These are phyloP conservation scores for Trametes sp. DNA, from an alignment of 1,284 basidiomycete species.

Conservation along the genomic window DNA sequence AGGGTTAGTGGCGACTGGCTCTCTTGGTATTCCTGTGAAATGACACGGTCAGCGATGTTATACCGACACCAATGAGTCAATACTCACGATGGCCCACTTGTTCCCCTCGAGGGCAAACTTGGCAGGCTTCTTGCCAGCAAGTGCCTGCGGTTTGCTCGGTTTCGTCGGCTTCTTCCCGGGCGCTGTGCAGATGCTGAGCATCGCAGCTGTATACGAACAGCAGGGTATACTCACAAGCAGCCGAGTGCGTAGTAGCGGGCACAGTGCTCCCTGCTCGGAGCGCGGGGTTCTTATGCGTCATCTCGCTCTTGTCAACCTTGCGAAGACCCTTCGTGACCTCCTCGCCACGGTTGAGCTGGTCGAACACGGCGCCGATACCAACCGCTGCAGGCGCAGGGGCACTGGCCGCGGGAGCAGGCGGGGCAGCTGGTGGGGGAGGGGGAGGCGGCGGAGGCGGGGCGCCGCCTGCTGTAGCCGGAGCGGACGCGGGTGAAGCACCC, in stretches of 20 bases:
- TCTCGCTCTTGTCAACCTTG: slow-evolving; percentile 95
- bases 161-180: slow-evolving; percentile 72
- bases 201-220: not conserved
- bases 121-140: slow-evolving; percentile 91
- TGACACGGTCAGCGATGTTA: too few species aligned
- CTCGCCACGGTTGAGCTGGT: slow-evolving; percentile 90
- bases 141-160: slow-evolving; percentile 82
- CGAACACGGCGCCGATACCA: slow-evolving; percentile 90
- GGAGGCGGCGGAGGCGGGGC: slow-evolving; percentile 57
- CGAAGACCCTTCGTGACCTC: slow-evolving; percentile 90
- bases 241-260: slow-evolving; percentile 47
- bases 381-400: slow-evolving; percentile 52
- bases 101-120: slow-evolving; percentile 92
- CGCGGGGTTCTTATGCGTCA: slow-evolving; percentile 99
- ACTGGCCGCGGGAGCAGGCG: slow-evolving; percentile 52
- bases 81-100: slow-evolving; percentile 91
- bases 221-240: slow-evolving; percentile 23
- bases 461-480: slow-evolving; percentile 45
- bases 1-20: slow-evolving; percentile 81
- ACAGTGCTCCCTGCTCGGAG: slow-evolving; percentile 76
- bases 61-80: not conserved
- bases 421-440: slow-evolving; percentile 63
- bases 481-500: slow-evolving; percentile 38
- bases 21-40: slow-evolving; percentile 88
- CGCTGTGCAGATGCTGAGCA: slow-evolving; percentile 24